Percentiles rank a stretch among this genome's conserved stretches.
These are phyloP conservation scores for Sarocladium oryzae DNA, from an alignment of 2,329 filamentous ascomycete genomes.

Conservation along the genomic window DNA sequence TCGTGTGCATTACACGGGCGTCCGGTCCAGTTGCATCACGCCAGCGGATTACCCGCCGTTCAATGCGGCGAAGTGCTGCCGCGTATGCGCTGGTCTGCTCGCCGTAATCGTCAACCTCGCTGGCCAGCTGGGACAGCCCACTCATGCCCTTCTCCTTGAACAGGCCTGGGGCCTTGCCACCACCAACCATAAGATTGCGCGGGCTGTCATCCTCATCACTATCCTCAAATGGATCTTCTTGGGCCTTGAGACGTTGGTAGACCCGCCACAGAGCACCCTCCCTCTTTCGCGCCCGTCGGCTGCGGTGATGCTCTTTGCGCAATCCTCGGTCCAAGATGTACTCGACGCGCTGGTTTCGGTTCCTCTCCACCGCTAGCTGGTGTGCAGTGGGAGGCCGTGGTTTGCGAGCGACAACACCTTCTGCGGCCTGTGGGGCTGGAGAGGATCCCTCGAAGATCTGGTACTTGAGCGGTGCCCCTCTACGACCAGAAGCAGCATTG, in stretches of 20 bases:
- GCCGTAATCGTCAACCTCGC: slow-evolving; percentile 67
- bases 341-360: slow-evolving; percentile 72
- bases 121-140: slow-evolving; percentile 55
- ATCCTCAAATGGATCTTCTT: slow-evolving; percentile 51
- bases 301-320: slow-evolving; percentile 56
- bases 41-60: slow-evolving; percentile 66
- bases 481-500: slow-evolving; percentile 24
- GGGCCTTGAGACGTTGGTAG: slow-evolving; percentile 54
- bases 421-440: slow-evolving; percentile 47
- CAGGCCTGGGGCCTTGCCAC: slow-evolving; percentile 23
- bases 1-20: slow-evolving; percentile 35
- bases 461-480: slow-evolving; percentile 48
- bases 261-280: slow-evolving; percentile 64
- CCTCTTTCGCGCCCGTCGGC: slow-evolving; percentile 53
- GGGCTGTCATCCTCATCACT: slow-evolving; percentile 50
- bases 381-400: slow-evolving; percentile 73
- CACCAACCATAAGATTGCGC: slow-evolving; percentile 23
- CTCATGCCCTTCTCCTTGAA: slow-evolving; percentile 54
- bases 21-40: slow-evolving; percentile 29
- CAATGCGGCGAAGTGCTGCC: slow-evolving; percentile 56
- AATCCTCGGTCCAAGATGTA: slow-evolving; percentile 73
- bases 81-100: slow-evolving; percentile 65
- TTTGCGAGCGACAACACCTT: slow-evolving; percentile 53
- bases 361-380: slow-evolving; percentile 73
- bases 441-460: slow-evolving; percentile 56